A percentile compares a stretch with the other conserved stretches of the same genome.
Conservation (phyloP, 1,139 yeast genomes). For the Yamadazyma dushanensis region DNA sequence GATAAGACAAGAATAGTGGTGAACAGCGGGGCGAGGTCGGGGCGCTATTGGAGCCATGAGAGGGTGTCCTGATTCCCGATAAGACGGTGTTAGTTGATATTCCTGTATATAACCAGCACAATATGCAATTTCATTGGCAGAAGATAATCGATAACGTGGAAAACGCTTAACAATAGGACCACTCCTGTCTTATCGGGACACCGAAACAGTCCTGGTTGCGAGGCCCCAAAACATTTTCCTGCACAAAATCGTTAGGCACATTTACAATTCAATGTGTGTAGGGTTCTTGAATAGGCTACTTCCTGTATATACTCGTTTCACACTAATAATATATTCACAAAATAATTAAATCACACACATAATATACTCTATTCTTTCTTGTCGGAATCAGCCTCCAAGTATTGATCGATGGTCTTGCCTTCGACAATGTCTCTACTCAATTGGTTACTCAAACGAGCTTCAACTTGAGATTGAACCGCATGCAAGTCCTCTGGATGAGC, state of each 20-base stretch:
- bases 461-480: conserved; percentile 62
- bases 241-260: too few relatives aligned
- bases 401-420: conserved; percentile 31
- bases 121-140: too few relatives aligned
- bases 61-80: too few relatives aligned
- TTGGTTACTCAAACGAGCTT: conserved; percentile 22
- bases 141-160: not conserved
- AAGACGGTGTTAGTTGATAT: too few relatives aligned
- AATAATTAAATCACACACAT: not conserved
- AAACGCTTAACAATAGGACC: too few relatives aligned
- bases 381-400: conserved; percentile 17
- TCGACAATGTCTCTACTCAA: conserved; percentile 23
- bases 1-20: too few relatives aligned
- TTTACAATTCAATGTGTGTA: too few relatives aligned
- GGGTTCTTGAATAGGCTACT: not conserved
- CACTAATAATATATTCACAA: not conserved
- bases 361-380: conserved; percentile 19
- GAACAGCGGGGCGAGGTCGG: too few relatives aligned
- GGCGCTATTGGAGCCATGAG: too few relatives aligned
- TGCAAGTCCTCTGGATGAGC: conserved; percentile 69
- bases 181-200: conserved; percentile 1
- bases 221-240: too few relatives aligned
- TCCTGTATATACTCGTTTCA: too few relatives aligned
- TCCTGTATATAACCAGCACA: not conserved
- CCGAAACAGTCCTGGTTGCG: too few relatives aligned